phyloP scores from a whole-genome alignment of 1,139 yeast genomes.

The Debaryomyces psychrophilus region DNA sequence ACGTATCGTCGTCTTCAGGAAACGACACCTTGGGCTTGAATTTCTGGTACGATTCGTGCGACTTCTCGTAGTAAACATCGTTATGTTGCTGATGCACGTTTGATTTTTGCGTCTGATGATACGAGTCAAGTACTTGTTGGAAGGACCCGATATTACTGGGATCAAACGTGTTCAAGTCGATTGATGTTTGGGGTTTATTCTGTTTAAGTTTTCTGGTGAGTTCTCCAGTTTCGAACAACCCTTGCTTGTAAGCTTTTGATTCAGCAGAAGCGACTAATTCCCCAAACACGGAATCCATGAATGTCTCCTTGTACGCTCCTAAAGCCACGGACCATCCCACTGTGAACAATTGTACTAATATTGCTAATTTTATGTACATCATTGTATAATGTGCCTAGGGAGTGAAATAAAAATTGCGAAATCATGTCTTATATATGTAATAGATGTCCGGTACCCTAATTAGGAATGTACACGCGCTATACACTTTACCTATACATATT shows the following conservation, averaged over 20 bases:
- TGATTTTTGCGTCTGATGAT: slow-evolving; percentile 4
- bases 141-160: neutral
- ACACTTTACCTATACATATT: slow-evolving; percentile 30
- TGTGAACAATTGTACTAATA: neutral
- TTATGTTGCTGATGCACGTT: slow-evolving; percentile 7
- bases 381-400: neutral
- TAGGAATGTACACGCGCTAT: slow-evolving; percentile 8
- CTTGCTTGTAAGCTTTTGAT: slow-evolving; percentile 7
- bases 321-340: neutral
- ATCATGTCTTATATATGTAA: slow-evolving; percentile 1
- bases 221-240: slow-evolving; percentile 5
- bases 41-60: slow-evolving; percentile 22
- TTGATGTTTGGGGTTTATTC: neutral
- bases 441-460: slow-evolving; percentile 8
- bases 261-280: slow-evolving; percentile 15
- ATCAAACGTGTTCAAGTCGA: slow-evolving; percentile 2
- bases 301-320: slow-evolving; percentile 13
- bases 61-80: slow-evolving; percentile 11
- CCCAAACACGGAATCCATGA: slow-evolving; percentile 27
- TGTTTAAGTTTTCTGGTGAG: neutral
- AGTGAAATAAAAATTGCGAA: neutral
- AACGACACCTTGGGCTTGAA: slow-evolving; percentile 30
- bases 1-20: slow-evolving; percentile 42
- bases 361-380: neutral
- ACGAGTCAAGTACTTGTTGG: slow-evolving; percentile 3